A percentile compares a stretch with the other conserved stretches of the same genome.
phyloP scores from a whole-genome alignment of 2,329 filamentous ascomycete genomes.

The Xylariales sp. region DNA sequence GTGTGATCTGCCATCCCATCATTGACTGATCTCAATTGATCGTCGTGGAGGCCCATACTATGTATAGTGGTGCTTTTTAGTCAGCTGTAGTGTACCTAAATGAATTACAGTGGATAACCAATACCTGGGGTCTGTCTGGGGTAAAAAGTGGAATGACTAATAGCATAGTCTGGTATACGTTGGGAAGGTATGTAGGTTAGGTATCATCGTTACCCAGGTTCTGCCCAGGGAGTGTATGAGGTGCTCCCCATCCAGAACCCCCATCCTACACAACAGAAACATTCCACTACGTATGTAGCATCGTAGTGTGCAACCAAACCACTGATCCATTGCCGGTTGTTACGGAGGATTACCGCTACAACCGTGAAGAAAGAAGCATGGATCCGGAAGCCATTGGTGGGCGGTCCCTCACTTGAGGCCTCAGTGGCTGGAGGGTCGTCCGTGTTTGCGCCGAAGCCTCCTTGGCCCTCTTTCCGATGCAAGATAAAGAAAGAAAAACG shows the following conservation, averaged over 20 bases:
- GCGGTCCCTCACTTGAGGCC: slow-evolving; percentile 16
- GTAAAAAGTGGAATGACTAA: slow-evolving; percentile 25
- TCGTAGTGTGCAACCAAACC: not conserved
- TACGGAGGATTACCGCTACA: slow-evolving; percentile 12
- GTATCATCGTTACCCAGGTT: too few species aligned
- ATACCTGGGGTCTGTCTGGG: not conserved
- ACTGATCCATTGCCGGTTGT: not conserved
- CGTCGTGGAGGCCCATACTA: slow-evolving; percentile 1
- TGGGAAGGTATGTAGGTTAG: not conserved
- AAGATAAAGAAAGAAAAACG: slow-evolving; percentile 24
- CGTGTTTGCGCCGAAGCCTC: slow-evolving; percentile 34
- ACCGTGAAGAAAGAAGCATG: slow-evolving; percentile 1
- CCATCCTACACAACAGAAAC: not conserved
- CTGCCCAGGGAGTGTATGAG: too few species aligned
- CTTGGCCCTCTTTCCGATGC: slow-evolving; percentile 27
- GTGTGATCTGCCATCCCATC: slow-evolving; percentile 11
- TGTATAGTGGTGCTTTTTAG: too few species aligned
- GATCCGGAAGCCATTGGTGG: slow-evolving; percentile 7
- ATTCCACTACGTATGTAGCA: not conserved
- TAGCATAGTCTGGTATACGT: not conserved
- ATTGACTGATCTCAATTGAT: not conserved
- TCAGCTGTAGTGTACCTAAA: too few species aligned
- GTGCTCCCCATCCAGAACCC: too few species aligned
- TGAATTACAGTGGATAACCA: too few species aligned
- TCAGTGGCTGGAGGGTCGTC: slow-evolving; percentile 20